Percentiles rank a stretch among this genome's conserved stretches.
Conservation (phyloP, 345 rosid species). For the Syzygium aqueum region DNA sequence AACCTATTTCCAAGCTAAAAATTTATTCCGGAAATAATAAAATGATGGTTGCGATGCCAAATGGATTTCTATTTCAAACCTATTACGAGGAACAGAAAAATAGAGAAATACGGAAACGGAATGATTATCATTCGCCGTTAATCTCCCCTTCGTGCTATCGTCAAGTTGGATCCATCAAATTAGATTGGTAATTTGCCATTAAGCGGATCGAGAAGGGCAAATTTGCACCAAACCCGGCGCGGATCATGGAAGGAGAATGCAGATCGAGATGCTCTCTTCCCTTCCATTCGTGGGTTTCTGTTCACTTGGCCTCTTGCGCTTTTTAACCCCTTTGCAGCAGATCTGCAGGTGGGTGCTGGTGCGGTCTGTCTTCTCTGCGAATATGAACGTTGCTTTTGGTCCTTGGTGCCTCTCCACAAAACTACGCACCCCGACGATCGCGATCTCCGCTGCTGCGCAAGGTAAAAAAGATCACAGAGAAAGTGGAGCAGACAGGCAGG, state of each 20-base stretch:
- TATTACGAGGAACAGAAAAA: no score
- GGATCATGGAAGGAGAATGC: not conserved
- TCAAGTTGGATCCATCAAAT: not conserved
- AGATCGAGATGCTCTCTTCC: not conserved
- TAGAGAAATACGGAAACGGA: no score
- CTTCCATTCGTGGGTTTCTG: not conserved
- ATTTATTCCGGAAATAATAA: no score
- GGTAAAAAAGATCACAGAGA: not conserved
- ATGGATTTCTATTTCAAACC: no score
- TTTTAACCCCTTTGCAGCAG: not conserved
- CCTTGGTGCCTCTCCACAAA: not conserved
- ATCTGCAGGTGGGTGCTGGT: not conserved
- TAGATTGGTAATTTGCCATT: not conserved
- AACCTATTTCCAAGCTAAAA: no score
- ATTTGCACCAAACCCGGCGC: not conserved
- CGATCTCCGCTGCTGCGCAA: not conserved
- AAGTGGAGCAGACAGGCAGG: not conserved
- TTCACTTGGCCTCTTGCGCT: not conserved
- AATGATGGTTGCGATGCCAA: no score
- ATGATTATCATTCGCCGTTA: no score
- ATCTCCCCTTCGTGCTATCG: not conserved
- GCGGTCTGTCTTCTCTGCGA: not conserved
- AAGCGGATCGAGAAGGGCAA: not conserved
- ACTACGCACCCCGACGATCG: not conserved
- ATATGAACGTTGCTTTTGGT: constrained; percentile 6